Evolutionary conservation across 768 basidiomycete genomes (phyloP).

Genomic region (Suillus cothurnatus): DNA sequence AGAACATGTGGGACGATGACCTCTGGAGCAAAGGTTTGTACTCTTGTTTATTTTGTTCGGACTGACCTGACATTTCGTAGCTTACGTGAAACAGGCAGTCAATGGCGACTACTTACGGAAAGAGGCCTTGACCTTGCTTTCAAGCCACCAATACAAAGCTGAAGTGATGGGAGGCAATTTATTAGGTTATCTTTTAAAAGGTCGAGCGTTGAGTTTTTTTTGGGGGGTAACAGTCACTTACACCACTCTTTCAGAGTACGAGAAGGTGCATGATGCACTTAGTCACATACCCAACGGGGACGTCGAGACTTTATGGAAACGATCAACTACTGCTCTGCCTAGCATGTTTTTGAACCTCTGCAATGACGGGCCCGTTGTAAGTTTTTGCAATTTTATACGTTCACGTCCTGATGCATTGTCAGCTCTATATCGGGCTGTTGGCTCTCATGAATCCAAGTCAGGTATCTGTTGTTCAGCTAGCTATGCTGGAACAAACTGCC

Average conservation of each 20-base stretch:
- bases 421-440: constrained; percentile 33
- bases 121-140: constrained; percentile 18
- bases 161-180: constrained; percentile 28
- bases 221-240: not conserved
- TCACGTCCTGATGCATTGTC: not conserved
- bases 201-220: constrained; percentile 7
- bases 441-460: constrained; percentile 28
- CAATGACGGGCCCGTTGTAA: constrained; percentile 21
- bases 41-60: not conserved
- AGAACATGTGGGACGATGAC: constrained; percentile 2
- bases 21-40: constrained; percentile 26
- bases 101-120: constrained; percentile 27
- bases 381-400: not conserved
- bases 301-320: constrained; percentile 17
- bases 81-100: constrained; percentile 18
- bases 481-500: constrained; percentile 30
- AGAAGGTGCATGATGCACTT: constrained; percentile 21
- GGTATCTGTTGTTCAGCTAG: constrained; percentile 33
- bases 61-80: constrained; percentile 9
- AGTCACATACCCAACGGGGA: constrained; percentile 16
- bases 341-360: constrained; percentile 14
- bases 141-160: constrained; percentile 13
- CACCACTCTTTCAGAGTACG: constrained; percentile 20
- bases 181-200: constrained; percentile 15
- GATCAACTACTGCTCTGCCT: constrained; percentile 7